Conservation (phyloP, 768 basidiomycete genomes). For the Asterophora lycoperdoides region DNA sequence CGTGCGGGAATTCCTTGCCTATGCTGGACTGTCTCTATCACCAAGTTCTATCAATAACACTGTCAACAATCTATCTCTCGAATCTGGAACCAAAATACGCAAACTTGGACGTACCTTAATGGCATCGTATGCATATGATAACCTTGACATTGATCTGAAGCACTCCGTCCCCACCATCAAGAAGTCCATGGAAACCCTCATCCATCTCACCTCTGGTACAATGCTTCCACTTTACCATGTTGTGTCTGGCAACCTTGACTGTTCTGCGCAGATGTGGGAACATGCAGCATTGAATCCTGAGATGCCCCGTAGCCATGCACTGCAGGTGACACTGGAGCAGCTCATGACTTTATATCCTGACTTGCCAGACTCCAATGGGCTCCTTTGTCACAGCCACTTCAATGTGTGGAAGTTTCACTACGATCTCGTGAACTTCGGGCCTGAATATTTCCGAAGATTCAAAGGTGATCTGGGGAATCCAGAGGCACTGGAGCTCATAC, state of each 20-base stretch:
- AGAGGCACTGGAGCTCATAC: constrained; percentile 17
- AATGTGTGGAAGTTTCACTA: constrained; percentile 21
- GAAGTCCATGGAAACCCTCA: constrained; percentile 18
- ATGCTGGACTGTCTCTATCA: constrained; percentile 25
- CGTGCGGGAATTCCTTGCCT: constrained; percentile 25
- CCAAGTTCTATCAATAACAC: constrained; percentile 19
- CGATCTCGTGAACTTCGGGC: constrained; percentile 17
- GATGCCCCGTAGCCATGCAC: neutral
- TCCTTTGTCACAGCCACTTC: constrained; percentile 11
- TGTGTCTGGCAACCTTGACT: constrained; percentile 23
- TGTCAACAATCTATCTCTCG: constrained; percentile 19
- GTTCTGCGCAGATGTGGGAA: constrained; percentile 29
- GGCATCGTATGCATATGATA: constrained; percentile 29
- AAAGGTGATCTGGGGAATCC: constrained; percentile 10
- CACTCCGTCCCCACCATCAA: constrained; percentile 26
- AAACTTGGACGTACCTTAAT: constrained; percentile 21
- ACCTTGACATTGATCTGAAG: too few species aligned
- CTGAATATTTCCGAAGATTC: constrained; percentile 17
- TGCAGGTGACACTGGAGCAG: neutral
- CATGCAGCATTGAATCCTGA: constrained; percentile 19
- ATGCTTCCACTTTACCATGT: constrained; percentile 25
- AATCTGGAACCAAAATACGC: constrained; percentile 16
- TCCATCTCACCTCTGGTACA: constrained; percentile 29
- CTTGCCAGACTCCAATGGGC: neutral
- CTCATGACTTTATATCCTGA: neutral